A percentile compares a stretch with the other conserved stretches of the same genome.
Conservation (phyloP, 192 early-diverging fungal species). For the Chytriomyces sp. region DNA sequence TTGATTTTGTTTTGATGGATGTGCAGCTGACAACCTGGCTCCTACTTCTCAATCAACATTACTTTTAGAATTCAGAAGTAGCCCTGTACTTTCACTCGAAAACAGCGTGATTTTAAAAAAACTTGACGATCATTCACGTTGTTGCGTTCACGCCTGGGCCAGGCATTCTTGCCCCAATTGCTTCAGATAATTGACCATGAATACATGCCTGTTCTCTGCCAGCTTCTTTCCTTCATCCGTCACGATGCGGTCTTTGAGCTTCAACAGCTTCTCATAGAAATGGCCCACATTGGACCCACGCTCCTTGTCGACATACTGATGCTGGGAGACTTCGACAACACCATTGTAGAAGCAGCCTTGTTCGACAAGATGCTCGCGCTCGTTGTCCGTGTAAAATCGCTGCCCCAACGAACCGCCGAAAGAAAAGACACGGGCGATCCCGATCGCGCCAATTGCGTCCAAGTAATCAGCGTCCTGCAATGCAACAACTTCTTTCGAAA, state of each 20-base stretch:
- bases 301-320: constrained; percentile 3
- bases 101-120: too few species aligned
- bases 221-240: constrained; percentile 16
- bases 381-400: neutral
- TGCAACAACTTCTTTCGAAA: constrained; percentile 3
- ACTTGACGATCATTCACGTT: too few species aligned
- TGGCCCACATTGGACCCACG: constrained; percentile 4
- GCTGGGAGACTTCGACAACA: neutral
- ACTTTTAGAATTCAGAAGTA: too few species aligned
- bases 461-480: constrained; percentile 41
- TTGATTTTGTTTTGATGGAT: too few species aligned
- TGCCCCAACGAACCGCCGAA: constrained; percentile 33
- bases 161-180: too few species aligned
- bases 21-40: too few species aligned
- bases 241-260: constrained; percentile 14
- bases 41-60: too few species aligned
- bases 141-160: too few species aligned
- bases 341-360: neutral
- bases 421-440: constrained; percentile 39
- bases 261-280: constrained; percentile 23
- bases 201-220: neutral
- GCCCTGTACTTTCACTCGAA: too few species aligned
- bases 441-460: constrained; percentile 45
- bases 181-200: constrained; percentile 10
- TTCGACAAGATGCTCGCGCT: neutral